These are phyloP conservation scores for Pulveroboletus sp. DNA, from an alignment of 768 basidiomycete genomes.

Conservation along the genomic window DNA sequence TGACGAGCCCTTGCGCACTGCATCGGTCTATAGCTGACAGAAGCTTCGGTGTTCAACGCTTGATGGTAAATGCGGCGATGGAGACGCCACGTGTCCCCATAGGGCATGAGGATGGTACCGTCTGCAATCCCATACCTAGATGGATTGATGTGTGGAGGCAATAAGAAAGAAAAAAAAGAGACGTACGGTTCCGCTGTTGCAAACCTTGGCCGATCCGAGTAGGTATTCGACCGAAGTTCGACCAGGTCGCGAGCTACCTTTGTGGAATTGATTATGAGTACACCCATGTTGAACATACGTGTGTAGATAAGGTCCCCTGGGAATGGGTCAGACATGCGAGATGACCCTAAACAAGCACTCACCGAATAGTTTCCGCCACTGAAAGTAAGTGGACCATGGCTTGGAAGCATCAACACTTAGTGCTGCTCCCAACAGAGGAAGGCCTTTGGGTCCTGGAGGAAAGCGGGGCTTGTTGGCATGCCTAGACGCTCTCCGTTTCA, in stretches of 20 bases:
- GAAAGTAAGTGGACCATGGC: conserved; percentile 32
- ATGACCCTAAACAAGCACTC: neutral
- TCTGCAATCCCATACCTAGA: conserved; percentile 32
- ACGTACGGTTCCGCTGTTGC: conserved; percentile 19
- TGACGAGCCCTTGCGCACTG: conserved; percentile 31
- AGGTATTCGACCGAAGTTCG: conserved; percentile 27
- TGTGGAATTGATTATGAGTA: conserved; percentile 27
- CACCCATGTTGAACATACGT: conserved; percentile 19
- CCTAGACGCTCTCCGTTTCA: neutral
- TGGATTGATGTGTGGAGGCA: neutral
- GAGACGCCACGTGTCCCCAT: conserved; percentile 37
- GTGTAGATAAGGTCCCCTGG: conserved; percentile 22
- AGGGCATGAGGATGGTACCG: conserved; percentile 31
- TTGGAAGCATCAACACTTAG: conserved; percentile 23
- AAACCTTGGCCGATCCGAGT: conserved; percentile 32
- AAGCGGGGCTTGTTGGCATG: conserved; percentile 21
- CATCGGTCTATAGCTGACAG: conserved; percentile 27
- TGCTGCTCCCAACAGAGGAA: conserved; percentile 31
- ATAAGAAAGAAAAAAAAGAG: neutral
- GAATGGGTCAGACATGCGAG: neutral
- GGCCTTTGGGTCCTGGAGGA: conserved; percentile 49
- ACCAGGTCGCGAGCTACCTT: conserved; percentile 27
- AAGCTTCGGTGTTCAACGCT: conserved; percentile 27
- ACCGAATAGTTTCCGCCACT: conserved; percentile 29
- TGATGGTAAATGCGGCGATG: conserved; percentile 34